phyloP scores from a whole-genome alignment of 108 stramenopile genomes.

The Nannochloropsis granulata region DNA sequence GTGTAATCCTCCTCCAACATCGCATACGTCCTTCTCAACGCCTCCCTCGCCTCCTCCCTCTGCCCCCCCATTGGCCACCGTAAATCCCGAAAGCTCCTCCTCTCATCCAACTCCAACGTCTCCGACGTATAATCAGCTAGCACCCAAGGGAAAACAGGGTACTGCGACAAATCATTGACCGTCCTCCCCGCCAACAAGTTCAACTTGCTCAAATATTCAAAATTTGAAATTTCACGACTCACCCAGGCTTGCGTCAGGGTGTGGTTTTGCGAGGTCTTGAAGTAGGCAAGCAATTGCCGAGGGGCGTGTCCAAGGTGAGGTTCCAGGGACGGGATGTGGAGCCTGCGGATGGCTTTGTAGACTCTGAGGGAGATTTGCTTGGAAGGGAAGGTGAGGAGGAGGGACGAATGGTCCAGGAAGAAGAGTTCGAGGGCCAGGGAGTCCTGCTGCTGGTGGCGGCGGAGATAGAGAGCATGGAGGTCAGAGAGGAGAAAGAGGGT shows the following conservation, averaged over 20 bases:
- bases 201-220: slow-evolving; percentile 78
- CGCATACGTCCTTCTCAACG: slow-evolving; percentile 71
- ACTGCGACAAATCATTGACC: slow-evolving; percentile 82
- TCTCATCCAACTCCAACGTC: slow-evolving; percentile 66
- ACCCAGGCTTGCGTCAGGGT: slow-evolving; percentile 32
- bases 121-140: slow-evolving; percentile 69
- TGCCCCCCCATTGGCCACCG: slow-evolving; percentile 90
- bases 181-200: slow-evolving; percentile 85
- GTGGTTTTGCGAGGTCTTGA: neutral
- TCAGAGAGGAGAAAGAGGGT: neutral
- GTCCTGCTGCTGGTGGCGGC: neutral
- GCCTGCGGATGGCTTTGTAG: neutral
- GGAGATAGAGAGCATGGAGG: neutral
- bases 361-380: neutral
- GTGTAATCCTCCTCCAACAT: slow-evolving; percentile 51
- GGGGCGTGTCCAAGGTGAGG: neutral
- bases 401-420: neutral
- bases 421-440: neutral
- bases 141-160: slow-evolving; percentile 98
- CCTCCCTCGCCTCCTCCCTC: slow-evolving; percentile 58
- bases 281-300: neutral
- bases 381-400: neutral
- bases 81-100: slow-evolving; percentile 70
- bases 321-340: neutral
- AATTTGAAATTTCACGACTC: slow-evolving; percentile 59